Evolutionary conservation across 306 rosid genomes (phyloP).

Genomic region (Glycine soja): DNA sequence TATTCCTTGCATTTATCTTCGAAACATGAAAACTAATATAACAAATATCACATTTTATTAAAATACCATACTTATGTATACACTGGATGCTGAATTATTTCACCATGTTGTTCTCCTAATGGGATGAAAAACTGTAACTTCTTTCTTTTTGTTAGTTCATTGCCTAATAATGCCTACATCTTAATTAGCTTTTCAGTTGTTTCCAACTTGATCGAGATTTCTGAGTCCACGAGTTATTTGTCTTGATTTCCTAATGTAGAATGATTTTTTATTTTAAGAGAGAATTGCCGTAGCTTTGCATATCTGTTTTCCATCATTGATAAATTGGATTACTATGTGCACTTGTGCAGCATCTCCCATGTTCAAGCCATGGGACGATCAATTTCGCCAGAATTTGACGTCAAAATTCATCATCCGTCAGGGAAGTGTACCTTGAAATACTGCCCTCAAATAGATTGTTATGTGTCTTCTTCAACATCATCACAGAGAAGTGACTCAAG

Average conservation of each 20-base stretch:
- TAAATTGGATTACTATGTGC: conserved; percentile 27
- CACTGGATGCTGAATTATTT: conserved; percentile 3
- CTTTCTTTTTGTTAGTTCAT: neutral
- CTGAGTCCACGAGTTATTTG: neutral
- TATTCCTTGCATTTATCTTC: too few species aligned
- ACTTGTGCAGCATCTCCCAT: conserved; percentile 58
- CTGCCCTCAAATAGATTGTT: conserved; percentile 19
- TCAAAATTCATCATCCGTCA: conserved; percentile 38
- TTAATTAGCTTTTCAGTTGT: neutral
- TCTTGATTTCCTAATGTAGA: neutral
- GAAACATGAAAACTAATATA: neutral
- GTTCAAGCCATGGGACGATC: conserved; percentile 61
- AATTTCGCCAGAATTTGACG: conserved; percentile 47
- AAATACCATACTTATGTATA: neutral
- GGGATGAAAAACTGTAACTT: neutral
- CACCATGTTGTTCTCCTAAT: neutral
- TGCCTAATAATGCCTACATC: neutral
- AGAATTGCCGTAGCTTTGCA: neutral
- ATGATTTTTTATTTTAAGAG: neutral
- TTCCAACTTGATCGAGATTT: neutral
- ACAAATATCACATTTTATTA: neutral
- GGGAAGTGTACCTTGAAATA: conserved; percentile 57
- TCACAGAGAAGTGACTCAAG: conserved; percentile 25
- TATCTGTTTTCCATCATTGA: conserved; percentile 8
- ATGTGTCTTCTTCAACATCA: conserved; percentile 4